Evolutionary conservation across 2,329 filamentous ascomycete genomes (phyloP), one percentile per base, ranked within the genome.

Genomic region (Aspergillus intermedius): DNA sequence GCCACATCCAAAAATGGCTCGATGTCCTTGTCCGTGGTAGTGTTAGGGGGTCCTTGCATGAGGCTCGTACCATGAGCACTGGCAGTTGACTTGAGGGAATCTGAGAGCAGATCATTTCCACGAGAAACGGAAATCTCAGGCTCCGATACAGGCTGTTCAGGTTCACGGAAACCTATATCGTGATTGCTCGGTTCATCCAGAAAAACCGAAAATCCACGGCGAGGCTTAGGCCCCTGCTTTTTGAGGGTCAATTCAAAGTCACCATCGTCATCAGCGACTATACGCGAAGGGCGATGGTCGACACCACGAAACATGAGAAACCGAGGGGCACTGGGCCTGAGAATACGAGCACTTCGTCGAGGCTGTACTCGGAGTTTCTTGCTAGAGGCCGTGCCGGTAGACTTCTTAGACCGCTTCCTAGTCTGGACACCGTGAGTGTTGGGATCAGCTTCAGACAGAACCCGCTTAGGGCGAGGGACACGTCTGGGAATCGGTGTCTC

Each of bases 401-500:
- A 37, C 42, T 54, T 58, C 47, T 56, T 60, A 28, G 48, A 47
- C 45, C 60, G 48, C 47, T 63, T 62, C 50, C 62, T 59, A 41
- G 61, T 59, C 35, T 61, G 55, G 49, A 54, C 56, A 52, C 54
- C 54, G 46, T 59, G 54, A 37, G 63, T 47, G 43, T 73, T 74
- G 13, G 61, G 51, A 40, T 71, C 64, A 6, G 49, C 50, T 40
- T 62, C 57, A 17, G 60, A 58, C 40, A 71, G 59, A n/a, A 61
- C 47, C 23, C 62, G 61, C 46, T 62, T 68, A 10, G 63, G 54
- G 32, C 66, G 65, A 12, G 57, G 37, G 46, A 67, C 63, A 25
- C 58, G 57, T 50, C 68, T 73, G 8, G 68, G 68, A 43, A 74
- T 60, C 4, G 70, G 68, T 28, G 67, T 68, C 54, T 75, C 73